Evolutionary conservation across 1,284 basidiomycete genomes (phyloP), one percentile per base, ranked within the genome.

Genomic region (Trichosporon asahii): DNA sequence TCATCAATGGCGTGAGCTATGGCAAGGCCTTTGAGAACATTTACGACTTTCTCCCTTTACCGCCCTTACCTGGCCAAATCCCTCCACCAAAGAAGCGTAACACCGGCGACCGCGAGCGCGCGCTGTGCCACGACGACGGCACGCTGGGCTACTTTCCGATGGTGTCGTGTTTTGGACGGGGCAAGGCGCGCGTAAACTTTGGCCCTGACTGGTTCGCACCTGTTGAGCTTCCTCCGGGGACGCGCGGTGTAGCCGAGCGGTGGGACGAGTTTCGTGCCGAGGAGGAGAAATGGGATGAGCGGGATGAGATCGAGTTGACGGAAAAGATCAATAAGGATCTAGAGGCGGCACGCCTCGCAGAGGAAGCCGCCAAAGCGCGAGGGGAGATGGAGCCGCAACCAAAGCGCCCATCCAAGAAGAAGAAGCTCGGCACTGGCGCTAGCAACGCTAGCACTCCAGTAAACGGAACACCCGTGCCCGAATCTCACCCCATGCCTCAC

Each of bases 61-160:
- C 88, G 35, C 87, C 88, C 33, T 46, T 77, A 0, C 63, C 68
- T 1, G 69, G 61, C n/a, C 46, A 60, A 64, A 33, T 66, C 21
- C 57, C 57, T 0, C 57, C 57, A 9, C 86, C 11, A 85, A 87
- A 68, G 86, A 68, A 87, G 65, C 74, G 77, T 37, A 73, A 75
- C 31, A 70, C 74, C 31, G 76, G 76, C 88, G 88, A 65, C 27
- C 40, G 64, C 15, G 64, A 65, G 27, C 64, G 64, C 2, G 64
- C 46, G 4, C 70, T 68, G 40, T 69, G 67, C 74, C 86, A 93
- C 79, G 95, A 99, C 82, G 97, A 99, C 80, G 97, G 97, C 11
- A 91, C 90, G 21, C 84, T 98, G 6, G 97, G 97, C 0, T 99
- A 99, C 83, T 99, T 95, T 79, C 94, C 95, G 0, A 91, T 97